These are phyloP conservation scores for Diaporthe destruens DNA, from an alignment of 2,329 filamentous ascomycete genomes.

Conservation along the genomic window DNA sequence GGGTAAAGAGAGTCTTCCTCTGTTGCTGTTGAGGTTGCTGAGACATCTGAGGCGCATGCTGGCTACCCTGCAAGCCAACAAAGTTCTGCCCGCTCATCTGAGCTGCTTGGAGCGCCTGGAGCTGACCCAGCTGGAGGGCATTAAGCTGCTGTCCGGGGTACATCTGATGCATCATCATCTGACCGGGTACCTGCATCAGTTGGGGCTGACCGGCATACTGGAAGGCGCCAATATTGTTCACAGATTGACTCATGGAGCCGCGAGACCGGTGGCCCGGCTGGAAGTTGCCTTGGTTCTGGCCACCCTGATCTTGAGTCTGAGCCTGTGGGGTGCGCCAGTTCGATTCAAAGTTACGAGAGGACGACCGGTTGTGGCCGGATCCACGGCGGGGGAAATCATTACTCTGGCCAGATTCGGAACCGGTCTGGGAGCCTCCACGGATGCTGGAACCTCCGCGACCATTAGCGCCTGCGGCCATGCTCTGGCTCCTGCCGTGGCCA, in stretches of 20 bases:
- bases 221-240: slow-evolving; percentile 86
- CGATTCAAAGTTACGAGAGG: slow-evolving; percentile 94
- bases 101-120: slow-evolving; percentile 91
- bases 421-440: slow-evolving; percentile 73
- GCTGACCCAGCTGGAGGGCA: slow-evolving; percentile 87
- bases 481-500: slow-evolving; percentile 84
- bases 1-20: slow-evolving; percentile 98
- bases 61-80: slow-evolving; percentile 75
- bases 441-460: slow-evolving; percentile 71
- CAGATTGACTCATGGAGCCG: slow-evolving; percentile 85
- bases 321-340: slow-evolving; percentile 96
- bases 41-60: slow-evolving; percentile 77
- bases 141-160: slow-evolving; percentile 89
- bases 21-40: slow-evolving; percentile 87
- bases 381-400: slow-evolving; percentile 81
- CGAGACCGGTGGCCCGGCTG: slow-evolving; percentile 92
- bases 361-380: slow-evolving; percentile 83
- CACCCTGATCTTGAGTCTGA: slow-evolving; percentile 67
- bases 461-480: slow-evolving; percentile 82
- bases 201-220: slow-evolving; percentile 91
- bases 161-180: slow-evolving; percentile 88
- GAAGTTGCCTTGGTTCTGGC: slow-evolving; percentile 77
- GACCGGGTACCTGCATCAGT: slow-evolving; percentile 86
- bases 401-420: slow-evolving; percentile 59
- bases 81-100: slow-evolving; percentile 84